These are phyloP conservation scores for Globisporangium irregulare DNA, from an alignment of 352 stramenopile species.

Conservation along the genomic window DNA sequence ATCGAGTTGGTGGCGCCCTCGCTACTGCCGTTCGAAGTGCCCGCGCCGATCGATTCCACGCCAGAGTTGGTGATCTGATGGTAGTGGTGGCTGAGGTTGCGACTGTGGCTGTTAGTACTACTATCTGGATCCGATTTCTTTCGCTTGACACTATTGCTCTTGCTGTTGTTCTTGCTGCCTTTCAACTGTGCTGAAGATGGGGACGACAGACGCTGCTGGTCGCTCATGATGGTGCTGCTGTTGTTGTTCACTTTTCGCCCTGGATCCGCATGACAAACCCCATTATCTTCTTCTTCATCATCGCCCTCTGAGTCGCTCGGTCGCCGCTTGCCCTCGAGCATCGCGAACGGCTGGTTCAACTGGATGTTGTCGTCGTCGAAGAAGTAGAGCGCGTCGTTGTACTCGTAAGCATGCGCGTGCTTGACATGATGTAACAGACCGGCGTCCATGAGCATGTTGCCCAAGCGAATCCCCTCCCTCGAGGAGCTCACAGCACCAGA, in stretches of 20 bases:
- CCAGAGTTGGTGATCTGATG: constrained; percentile 1
- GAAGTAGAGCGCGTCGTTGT: constrained; percentile 24
- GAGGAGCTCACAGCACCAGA: constrained; percentile 11
- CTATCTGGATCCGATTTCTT: constrained; percentile 4
- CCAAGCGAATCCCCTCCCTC: constrained; percentile 32
- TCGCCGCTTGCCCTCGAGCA: constrained; percentile 19
- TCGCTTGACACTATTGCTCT: neutral
- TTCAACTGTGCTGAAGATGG: neutral
- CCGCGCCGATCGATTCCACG: neutral
- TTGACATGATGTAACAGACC: constrained; percentile 35
- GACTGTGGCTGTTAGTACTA: neutral
- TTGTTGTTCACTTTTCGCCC: neutral
- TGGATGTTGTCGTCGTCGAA: constrained; percentile 31
- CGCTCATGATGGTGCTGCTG: neutral
- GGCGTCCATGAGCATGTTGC: constrained; percentile 36
- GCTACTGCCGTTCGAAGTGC: constrained; percentile 2
- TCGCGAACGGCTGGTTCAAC: constrained; percentile 26
- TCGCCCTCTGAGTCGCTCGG: constrained; percentile 2
- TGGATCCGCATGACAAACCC: neutral
- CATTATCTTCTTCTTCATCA: neutral
- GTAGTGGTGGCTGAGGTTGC: neutral
- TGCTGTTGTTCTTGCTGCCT: neutral
- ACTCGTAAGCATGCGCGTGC: constrained; percentile 25
- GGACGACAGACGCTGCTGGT: neutral
- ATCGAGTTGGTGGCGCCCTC: constrained; percentile 1